Conservation (phyloP, 768 basidiomycete species). For the Mycena chlorophos region DNA sequence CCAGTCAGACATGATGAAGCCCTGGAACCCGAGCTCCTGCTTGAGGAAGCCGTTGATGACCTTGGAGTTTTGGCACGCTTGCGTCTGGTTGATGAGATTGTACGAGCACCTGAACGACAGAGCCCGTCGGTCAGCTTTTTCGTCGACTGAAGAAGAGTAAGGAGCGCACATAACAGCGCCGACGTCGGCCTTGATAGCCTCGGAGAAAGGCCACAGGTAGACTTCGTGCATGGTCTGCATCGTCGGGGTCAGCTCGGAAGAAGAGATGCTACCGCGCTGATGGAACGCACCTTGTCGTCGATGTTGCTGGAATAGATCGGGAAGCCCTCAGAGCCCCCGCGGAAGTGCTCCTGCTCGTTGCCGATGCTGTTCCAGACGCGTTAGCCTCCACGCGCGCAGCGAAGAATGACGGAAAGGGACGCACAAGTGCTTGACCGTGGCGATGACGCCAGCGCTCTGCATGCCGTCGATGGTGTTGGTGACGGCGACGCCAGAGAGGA, state of each 20-base stretch:
- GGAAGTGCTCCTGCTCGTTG: slow-evolving; percentile 25
- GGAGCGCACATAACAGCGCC: slow-evolving; percentile 27
- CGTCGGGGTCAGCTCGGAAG: too few relatives aligned
- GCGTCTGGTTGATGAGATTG: slow-evolving; percentile 44
- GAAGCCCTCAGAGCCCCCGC: slow-evolving; percentile 4
- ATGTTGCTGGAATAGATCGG: slow-evolving; percentile 33
- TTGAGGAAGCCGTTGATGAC: slow-evolving; percentile 45
- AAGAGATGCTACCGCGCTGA: too few relatives aligned
- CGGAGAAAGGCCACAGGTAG: slow-evolving; percentile 27
- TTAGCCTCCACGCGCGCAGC: not conserved
- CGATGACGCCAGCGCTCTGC: slow-evolving; percentile 38
- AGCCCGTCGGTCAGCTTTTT: not conserved
- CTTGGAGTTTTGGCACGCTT: slow-evolving; percentile 46
- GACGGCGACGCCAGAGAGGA: slow-evolving; percentile 40
- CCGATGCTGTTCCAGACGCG: slow-evolving; percentile 14
- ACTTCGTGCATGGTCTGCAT: slow-evolving; percentile 37
- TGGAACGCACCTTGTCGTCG: too few relatives aligned
- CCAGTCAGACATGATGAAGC: slow-evolving; percentile 44
- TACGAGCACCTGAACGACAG: slow-evolving; percentile 14
- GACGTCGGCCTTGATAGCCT: slow-evolving; percentile 35
- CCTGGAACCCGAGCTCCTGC: slow-evolving; percentile 50
- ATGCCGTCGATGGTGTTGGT: slow-evolving; percentile 40
- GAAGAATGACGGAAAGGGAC: slow-evolving; percentile 12
- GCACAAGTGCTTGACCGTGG: slow-evolving; percentile 35
- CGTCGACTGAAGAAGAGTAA: not conserved